These are phyloP conservation scores for Lodderomyces parapsilosis DNA, from an alignment of 1,139 yeast genomes.

Conservation along the genomic window DNA sequence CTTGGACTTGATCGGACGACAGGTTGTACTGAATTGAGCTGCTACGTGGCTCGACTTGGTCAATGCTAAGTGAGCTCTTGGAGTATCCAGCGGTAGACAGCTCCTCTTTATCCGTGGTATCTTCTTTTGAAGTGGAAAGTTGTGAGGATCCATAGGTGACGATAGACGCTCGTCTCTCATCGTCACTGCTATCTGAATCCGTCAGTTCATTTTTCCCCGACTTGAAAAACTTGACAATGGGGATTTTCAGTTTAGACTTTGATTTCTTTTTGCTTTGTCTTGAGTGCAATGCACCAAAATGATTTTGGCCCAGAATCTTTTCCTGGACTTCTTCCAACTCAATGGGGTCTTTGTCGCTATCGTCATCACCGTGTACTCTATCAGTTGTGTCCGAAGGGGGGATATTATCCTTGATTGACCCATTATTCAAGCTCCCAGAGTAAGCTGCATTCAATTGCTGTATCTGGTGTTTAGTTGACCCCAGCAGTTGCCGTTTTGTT, in stretches of 20 bases:
- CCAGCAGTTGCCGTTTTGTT: neutral
- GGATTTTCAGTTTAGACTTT: conserved; percentile 13
- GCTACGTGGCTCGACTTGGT: neutral
- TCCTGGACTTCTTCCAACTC: conserved; percentile 4
- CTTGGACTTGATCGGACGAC: neutral
- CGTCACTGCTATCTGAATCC: conserved; percentile 21
- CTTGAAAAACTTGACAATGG: conserved; percentile 23
- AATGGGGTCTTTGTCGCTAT: conserved; percentile 1
- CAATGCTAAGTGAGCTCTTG: conserved; percentile 12
- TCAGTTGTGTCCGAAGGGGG: neutral
- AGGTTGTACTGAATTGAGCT: conserved; percentile 6
- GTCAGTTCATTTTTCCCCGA: conserved; percentile 13
- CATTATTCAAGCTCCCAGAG: neutral
- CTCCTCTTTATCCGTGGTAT: conserved; percentile 15
- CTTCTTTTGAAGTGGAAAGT: conserved; percentile 5
- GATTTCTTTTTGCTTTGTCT: conserved; percentile 11
- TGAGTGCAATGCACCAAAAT: conserved; percentile 1
- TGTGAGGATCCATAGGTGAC: neutral
- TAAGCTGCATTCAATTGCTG: too few relatives aligned
- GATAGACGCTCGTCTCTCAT: conserved; percentile 13
- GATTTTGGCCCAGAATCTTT: conserved; percentile 7
- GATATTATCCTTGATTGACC: neutral
- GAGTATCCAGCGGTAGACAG: conserved; percentile 10
- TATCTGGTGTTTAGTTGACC: neutral
- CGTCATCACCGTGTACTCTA: neutral